Evolutionary conservation across 768 basidiomycete genomes (phyloP).

Genomic region (Suillus weaverae): DNA sequence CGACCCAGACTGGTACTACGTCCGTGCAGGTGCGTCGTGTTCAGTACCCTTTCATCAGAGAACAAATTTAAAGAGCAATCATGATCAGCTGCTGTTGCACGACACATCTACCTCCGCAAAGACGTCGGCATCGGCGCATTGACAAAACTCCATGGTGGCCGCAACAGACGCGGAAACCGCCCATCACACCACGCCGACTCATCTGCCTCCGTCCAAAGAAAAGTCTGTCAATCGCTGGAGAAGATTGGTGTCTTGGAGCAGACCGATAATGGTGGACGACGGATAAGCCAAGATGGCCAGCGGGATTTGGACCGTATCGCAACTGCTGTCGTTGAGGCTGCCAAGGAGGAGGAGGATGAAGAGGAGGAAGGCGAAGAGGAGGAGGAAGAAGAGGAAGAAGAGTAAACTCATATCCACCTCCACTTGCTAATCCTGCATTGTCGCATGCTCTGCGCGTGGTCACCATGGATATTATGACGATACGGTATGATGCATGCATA

Average conservation of each 20-base stretch:
- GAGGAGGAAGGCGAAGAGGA: conserved; percentile 74
- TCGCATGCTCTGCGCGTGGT: conserved; percentile 25
- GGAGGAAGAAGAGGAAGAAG: conserved; percentile 52
- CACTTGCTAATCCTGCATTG: conserved; percentile 18
- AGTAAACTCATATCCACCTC: conserved; percentile 24
- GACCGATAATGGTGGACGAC: conserved; percentile 90
- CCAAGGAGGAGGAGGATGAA: conserved; percentile 71
- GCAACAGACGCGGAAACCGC: conserved; percentile 94
- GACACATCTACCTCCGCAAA: conserved; percentile 99
- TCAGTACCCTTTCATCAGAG: not conserved
- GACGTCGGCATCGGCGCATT: conserved; percentile 93
- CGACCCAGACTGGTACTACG: conserved; percentile 99
- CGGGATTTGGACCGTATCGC: conserved; percentile 94
- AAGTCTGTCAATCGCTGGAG: conserved; percentile 94
- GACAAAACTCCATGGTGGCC: conserved; percentile 94
- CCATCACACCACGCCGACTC: conserved; percentile 91
- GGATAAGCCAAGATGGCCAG: conserved; percentile 96
- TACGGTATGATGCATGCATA: conserved; percentile 46
- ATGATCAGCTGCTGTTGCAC: conserved; percentile 82
- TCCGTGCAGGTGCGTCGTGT: conserved; percentile 80
- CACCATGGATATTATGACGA: conserved; percentile 21
- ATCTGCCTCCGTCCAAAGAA: conserved; percentile 89
- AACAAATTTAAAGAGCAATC: not conserved
- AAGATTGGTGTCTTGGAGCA: conserved; percentile 98
- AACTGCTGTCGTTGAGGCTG: conserved; percentile 81